phyloP scores from a whole-genome alignment of 192 early-diverging fungal genomes.

The Linnemannia exigua region DNA sequence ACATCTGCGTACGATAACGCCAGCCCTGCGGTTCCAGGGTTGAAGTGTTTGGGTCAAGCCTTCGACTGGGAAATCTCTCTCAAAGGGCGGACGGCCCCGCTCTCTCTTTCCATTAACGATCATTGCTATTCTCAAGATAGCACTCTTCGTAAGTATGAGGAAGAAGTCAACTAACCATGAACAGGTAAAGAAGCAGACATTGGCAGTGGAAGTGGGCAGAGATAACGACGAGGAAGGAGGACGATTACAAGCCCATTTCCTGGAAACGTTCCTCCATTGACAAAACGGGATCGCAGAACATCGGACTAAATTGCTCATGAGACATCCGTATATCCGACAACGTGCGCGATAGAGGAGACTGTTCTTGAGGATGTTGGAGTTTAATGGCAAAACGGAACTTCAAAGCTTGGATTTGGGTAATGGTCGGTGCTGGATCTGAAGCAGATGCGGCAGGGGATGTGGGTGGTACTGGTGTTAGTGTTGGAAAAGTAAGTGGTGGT shows the following conservation, averaged over 20 bases:
- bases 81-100: background rate
- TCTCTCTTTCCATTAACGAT: too few relatives aligned
- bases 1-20: constrained; percentile 43
- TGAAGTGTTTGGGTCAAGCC: constrained; percentile 36
- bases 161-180: too few relatives aligned
- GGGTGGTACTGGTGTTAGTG: background rate
- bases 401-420: constrained; percentile 20
- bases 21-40: constrained; percentile 26
- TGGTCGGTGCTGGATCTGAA: too few relatives aligned
- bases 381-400: constrained; percentile 41
- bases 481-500: background rate
- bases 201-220: background rate
- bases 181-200: too few relatives aligned
- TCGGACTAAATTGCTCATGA: constrained; percentile 16
- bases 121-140: background rate
- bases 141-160: background rate
- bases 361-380: constrained; percentile 34
- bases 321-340: constrained; percentile 25
- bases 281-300: constrained; percentile 18
- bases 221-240: background rate
- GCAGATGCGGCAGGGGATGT: too few relatives aligned
- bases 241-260: background rate
- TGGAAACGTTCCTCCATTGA: constrained; percentile 19
- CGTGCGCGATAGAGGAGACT: constrained; percentile 7
- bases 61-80: constrained; percentile 26